Evolutionary conservation across 352 stramenopile genomes (phyloP).

Genomic region (Phytophthora niederhauseri): DNA sequence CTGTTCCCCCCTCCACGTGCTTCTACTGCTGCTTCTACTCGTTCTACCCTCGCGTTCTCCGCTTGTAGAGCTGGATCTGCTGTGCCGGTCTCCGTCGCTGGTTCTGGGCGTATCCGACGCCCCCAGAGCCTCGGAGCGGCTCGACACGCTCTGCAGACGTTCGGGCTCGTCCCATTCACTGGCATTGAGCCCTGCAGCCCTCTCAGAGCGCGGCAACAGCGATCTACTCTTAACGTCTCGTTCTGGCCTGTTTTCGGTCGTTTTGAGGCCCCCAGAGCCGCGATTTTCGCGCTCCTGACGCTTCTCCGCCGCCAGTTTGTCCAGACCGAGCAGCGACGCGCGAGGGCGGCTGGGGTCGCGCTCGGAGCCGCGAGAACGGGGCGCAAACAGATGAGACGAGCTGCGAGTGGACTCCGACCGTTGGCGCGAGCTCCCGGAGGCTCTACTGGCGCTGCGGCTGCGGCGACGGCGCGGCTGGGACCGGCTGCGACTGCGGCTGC

Average conservation of each 20-base stretch:
- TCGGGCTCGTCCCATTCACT: conserved; percentile 86
- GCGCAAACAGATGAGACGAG: conserved; percentile 16
- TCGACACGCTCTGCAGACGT: conserved; percentile 59
- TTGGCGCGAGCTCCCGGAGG: conserved; percentile 10
- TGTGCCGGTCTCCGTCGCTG: conserved; percentile 53
- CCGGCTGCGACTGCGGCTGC: conserved; percentile 24
- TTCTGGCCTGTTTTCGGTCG: background rate
- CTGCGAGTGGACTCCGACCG: conserved; percentile 19
- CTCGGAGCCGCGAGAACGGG: conserved; percentile 12
- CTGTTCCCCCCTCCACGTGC: conserved; percentile 4
- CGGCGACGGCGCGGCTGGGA: conserved; percentile 7
- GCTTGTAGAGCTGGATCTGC: background rate
- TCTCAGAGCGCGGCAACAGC: conserved; percentile 38
- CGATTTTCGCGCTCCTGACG: conserved; percentile 41
- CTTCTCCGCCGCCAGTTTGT: conserved; percentile 68
- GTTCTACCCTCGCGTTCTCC: background rate
- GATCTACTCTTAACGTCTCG: background rate
- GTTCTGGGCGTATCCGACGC: conserved; percentile 39
- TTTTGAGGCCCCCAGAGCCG: background rate
- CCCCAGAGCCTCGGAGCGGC: background rate
- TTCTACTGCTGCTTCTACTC: conserved; percentile 3
- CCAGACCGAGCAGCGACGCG: conserved; percentile 60
- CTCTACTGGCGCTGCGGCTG: conserved; percentile 24
- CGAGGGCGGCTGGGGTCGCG: conserved; percentile 11
- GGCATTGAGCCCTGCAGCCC: conserved; percentile 42